Percentiles rank a stretch among this genome's conserved stretches.
phyloP scores from a whole-genome alignment of 345 rosid genomes.

The Viola odorata region DNA sequence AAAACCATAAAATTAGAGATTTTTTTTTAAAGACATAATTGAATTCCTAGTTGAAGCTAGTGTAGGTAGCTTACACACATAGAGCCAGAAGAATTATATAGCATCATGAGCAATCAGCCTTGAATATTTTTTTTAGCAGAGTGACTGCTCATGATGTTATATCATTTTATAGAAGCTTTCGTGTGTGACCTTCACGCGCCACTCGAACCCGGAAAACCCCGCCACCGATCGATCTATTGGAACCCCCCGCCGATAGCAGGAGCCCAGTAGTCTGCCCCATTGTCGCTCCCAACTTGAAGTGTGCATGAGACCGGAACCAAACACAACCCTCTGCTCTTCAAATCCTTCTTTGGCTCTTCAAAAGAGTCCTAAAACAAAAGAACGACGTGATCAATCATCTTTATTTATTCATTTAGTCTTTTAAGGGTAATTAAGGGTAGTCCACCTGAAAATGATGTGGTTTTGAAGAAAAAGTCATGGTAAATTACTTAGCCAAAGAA shows the following conservation, averaged over 20 bases:
- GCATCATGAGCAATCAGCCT: conserved; percentile 99
- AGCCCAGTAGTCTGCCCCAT: conserved; percentile 29
- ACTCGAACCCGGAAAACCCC: neutral
- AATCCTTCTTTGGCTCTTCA: conserved; percentile 13
- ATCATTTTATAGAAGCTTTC: conserved; percentile 23
- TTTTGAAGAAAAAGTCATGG: neutral
- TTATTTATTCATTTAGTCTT: neutral
- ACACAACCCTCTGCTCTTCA: conserved; percentile 27
- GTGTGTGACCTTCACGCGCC: neutral
- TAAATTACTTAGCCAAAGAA: neutral
- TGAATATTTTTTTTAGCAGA: conserved; percentile 48
- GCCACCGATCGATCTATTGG: conserved; percentile 1
- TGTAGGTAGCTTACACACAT: neutral
- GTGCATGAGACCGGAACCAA: conserved; percentile 26
- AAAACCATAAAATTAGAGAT: conserved; percentile 1
- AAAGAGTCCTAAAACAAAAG: conserved; percentile 7
- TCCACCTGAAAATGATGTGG: too few relatives aligned
- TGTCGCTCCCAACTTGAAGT: conserved; percentile 23
- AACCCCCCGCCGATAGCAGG: conserved; percentile 22
- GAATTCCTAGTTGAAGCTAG: neutral
- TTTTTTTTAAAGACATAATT: neutral
- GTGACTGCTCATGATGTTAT: conserved; percentile 99
- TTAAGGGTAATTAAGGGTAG: too few relatives aligned
- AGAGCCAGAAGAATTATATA: conserved; percentile 42
- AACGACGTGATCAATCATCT: neutral